Evolutionary conservation across 73 alveolate genomes (phyloP).

Genomic region (Urostyla sp.): DNA sequence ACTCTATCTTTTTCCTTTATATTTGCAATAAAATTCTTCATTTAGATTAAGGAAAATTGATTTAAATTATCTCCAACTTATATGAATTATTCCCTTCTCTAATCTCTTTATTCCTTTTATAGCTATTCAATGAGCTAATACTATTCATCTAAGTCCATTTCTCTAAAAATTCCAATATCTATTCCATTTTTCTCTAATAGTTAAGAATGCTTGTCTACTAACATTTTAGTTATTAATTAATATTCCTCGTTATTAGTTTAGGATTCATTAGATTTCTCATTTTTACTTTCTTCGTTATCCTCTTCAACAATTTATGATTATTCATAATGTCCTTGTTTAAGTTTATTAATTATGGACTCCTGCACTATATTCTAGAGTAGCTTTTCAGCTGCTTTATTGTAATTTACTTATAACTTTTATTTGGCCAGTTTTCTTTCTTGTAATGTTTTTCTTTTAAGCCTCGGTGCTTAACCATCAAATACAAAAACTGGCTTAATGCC

Average conservation of each 20-base stretch:
- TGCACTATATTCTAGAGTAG: slow-evolving; percentile 53
- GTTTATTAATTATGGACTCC: slow-evolving; percentile 38
- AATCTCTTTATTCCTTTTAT: slow-evolving; percentile 11
- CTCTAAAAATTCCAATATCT: slow-evolving; percentile 51
- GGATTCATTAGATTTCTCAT: not conserved
- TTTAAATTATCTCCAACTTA: slow-evolving; percentile 24
- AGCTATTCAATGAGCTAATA: slow-evolving; percentile 58
- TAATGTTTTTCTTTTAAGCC: slow-evolving; percentile 70
- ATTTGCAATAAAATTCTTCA: slow-evolving; percentile 30
- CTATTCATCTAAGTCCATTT: slow-evolving; percentile 40
- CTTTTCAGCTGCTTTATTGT: slow-evolving; percentile 76
- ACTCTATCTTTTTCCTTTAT: slow-evolving; percentile 55
- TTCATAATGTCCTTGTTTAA: not conserved
- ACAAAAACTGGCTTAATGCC: slow-evolving; percentile 90
- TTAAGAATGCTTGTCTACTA: slow-evolving; percentile 32
- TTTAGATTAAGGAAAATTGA: slow-evolving; percentile 23
- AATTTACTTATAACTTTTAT: slow-evolving; percentile 48
- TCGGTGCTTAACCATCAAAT: slow-evolving; percentile 88
- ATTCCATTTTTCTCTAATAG: slow-evolving; percentile 53
- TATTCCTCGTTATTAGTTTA: not conserved
- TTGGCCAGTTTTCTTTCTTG: slow-evolving; percentile 59
- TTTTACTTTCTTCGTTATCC: slow-evolving; percentile 8
- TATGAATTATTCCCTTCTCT: slow-evolving; percentile 7
- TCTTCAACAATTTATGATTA: slow-evolving; percentile 32
- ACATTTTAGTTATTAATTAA: slow-evolving; percentile 1